Base-by-base conservation (phyloP, 2,329 filamentous ascomycete genomes). In the Aureobasidium uvarum region DNA sequence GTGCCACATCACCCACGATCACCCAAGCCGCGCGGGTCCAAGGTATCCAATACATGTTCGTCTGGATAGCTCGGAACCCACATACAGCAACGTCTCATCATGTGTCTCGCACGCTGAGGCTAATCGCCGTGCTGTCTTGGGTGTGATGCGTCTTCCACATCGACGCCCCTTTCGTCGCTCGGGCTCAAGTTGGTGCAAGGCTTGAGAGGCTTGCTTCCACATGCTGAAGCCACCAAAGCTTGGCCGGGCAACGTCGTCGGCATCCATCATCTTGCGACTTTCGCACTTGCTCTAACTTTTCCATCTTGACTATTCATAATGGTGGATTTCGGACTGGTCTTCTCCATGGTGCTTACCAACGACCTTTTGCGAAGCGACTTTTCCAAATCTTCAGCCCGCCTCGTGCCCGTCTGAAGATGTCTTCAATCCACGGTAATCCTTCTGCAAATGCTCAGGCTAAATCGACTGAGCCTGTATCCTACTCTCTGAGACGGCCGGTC, bases 1-100 rank as follows among this genome's bases (percentile, higher is more conserved):
- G 54, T 58, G 36, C 18, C 54, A 58, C 54, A 58, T 43, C 54
- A 58, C 54, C 54, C 54, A 58, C 43, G 54, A 58, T 43, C 54
- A 58, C 54, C 54, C 54, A 58, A 58, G 54, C 54, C 54, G 54
- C 54, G 38, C 54, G 54, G 52, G 54, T 58, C 14, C 28, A 14
- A 20, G 16, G 38, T 58, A 43, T 25, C 23, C 8, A 39, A 58
- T 43, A 55, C 52, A 41, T 41, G n/a, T 20, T n/a, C 23, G 20
- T 56, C 36, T 41, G 52, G 38, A 28, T 31, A 58, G 36, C 20
- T 58, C 54, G 38, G 54, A 41, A 39, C 38, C 23, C 38, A n/a
- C 54, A 56, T n/a, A 31, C 38, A 41, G 20, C 38, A 56, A 28
- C 14, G 23, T 56, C 52, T 20, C 38, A 58, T 55, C 33, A 41